A percentile compares a stretch with the other conserved stretches of the same genome.
These are phyloP conservation scores for Pseudopithomyces maydicus DNA, from an alignment of 2,329 filamentous ascomycete species.

Conservation along the genomic window DNA sequence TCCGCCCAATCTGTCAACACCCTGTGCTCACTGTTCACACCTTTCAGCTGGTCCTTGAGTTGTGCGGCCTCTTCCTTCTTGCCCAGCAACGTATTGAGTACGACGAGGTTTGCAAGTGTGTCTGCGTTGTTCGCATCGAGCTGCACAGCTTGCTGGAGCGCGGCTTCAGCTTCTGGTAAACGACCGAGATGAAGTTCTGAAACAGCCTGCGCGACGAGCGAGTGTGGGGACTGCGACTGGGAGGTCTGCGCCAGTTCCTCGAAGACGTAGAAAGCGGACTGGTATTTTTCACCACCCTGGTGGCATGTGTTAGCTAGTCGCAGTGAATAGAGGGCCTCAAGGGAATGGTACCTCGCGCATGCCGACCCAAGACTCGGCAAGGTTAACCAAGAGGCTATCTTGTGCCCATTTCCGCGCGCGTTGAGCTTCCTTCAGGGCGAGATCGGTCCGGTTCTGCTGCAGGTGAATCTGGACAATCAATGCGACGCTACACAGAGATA, in stretches of 20 bases:
- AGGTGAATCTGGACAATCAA: constrained; percentile 92
- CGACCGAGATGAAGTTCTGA: constrained; percentile 90
- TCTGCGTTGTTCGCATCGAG: constrained; percentile 74
- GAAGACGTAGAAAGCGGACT: constrained; percentile 96
- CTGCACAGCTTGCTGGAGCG: constrained; percentile 77
- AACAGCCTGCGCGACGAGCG: constrained; percentile 85
- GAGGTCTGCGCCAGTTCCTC: constrained; percentile 92
- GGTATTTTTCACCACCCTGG: constrained; percentile 92
- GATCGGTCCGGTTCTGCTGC: constrained; percentile 86
- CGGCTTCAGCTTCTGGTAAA: constrained; percentile 85
- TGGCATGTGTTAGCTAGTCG: constrained; percentile 26
- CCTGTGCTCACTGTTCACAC: constrained; percentile 68
- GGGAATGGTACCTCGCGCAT: constrained; percentile 71
- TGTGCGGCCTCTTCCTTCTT: constrained; percentile 66
- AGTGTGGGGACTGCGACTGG: constrained; percentile 75
- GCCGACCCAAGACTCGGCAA: constrained; percentile 95
- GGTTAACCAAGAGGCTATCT: constrained; percentile 88
- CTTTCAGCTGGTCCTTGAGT: constrained; percentile 57
- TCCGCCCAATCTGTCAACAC: constrained; percentile 76
- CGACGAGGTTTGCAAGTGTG: constrained; percentile 81
- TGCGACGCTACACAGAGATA: constrained; percentile 65
- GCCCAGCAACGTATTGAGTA: constrained; percentile 77
- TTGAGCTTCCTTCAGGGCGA: constrained; percentile 86
- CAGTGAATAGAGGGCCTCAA: neutral
- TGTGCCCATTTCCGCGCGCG: constrained; percentile 92